Conservation (phyloP, 306 rosid species). For the Purshia tridentata region DNA sequence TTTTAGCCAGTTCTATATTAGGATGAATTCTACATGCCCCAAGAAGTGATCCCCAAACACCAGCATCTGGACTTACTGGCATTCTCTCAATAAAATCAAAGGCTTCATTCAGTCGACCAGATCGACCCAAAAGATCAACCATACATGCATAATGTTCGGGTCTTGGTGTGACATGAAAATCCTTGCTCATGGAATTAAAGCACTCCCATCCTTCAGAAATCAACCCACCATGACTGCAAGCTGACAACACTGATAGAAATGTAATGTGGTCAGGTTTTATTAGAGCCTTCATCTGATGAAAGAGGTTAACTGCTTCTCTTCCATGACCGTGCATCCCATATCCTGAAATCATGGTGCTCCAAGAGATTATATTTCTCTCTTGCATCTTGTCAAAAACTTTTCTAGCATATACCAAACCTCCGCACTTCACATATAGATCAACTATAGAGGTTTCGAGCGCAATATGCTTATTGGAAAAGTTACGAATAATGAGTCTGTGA, state of each 20-base stretch:
- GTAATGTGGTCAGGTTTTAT: conserved; percentile 37
- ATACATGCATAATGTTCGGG: conserved; percentile 47
- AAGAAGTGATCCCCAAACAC: conserved; percentile 49
- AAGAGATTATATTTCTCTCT: conserved; percentile 39
- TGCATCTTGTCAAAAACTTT: conserved; percentile 34
- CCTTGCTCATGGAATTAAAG: conserved; percentile 44
- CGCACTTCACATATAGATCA: conserved; percentile 47
- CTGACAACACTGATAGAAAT: conserved; percentile 38
- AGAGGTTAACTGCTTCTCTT: conserved; percentile 34
- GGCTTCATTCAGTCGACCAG: conserved; percentile 39
- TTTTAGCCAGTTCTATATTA: conserved; percentile 43
- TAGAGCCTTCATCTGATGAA: conserved; percentile 39
- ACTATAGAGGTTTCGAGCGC: conserved; percentile 36
- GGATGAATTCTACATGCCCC: conserved; percentile 45
- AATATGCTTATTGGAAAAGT: conserved; percentile 15
- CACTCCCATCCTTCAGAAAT: conserved; percentile 41
- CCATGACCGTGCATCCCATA: conserved; percentile 45
- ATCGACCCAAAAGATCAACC: conserved; percentile 54
- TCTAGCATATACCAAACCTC: conserved; percentile 40
- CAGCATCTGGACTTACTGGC: conserved; percentile 42
- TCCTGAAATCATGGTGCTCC: conserved; percentile 50
- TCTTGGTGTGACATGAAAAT: conserved; percentile 32
- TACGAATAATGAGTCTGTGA: conserved; percentile 32
- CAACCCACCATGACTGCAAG: conserved; percentile 47
- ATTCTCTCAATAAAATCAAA: conserved; percentile 37